These are phyloP conservation scores for Kondoa malvinella DNA, from an alignment of 768 basidiomycete genomes.

Conservation along the genomic window DNA sequence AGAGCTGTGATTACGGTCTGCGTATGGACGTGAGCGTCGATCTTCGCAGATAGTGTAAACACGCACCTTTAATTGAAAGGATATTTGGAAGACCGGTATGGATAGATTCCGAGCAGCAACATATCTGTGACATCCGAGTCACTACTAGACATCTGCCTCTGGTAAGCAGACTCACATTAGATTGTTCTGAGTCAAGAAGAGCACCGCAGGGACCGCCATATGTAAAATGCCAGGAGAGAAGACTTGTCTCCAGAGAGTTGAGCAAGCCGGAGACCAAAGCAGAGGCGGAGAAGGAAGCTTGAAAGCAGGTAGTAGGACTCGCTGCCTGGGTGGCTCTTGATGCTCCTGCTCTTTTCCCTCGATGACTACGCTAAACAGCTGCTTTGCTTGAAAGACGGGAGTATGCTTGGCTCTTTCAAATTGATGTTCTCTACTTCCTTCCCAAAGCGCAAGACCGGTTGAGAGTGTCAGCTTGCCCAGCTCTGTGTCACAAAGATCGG, in stretches of 20 bases:
- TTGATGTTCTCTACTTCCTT: background rate
- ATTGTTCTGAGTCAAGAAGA: constrained; percentile 47
- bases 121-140: constrained; percentile 42
- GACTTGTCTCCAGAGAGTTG: constrained; percentile 41
- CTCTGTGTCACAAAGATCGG: constrained; percentile 13
- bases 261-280: no score
- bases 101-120: constrained; percentile 50
- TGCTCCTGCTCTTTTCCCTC: no score
- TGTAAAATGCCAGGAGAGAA: constrained; percentile 87
- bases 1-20: constrained; percentile 55
- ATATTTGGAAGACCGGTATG: constrained; percentile 27
- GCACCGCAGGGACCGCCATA: constrained; percentile 81
- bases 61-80: constrained; percentile 26
- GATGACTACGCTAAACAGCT: no score
- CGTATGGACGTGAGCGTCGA: background rate
- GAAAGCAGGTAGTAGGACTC: no score
- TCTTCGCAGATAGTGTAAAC: background rate
- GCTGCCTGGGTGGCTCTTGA: no score
- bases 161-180: constrained; percentile 31
- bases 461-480: constrained; percentile 26
- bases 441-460: constrained; percentile 20
- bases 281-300: no score
- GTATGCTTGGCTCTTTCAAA: background rate
- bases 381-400: no score
- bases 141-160: background rate